A percentile compares a stretch with the other conserved stretches of the same genome.
Evolutionary conservation across 768 basidiomycete species (phyloP).

Genomic region (Boletus pseudo-olivaceus): DNA sequence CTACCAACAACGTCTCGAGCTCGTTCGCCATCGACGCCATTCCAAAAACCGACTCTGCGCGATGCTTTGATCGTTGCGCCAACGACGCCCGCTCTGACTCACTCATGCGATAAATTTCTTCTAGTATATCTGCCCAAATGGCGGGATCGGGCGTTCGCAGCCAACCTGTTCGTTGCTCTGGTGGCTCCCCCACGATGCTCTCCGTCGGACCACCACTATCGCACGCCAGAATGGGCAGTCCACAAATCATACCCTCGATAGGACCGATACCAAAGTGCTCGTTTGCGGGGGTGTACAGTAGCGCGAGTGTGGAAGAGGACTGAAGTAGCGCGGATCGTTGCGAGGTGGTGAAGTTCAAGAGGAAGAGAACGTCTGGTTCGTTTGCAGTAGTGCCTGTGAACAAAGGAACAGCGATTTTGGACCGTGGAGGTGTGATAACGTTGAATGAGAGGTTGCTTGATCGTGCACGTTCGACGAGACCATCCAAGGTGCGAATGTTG

Average conservation of each 20-base stretch:
- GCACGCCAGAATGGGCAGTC: constrained; percentile 86
- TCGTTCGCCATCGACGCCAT: constrained; percentile 69
- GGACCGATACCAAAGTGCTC: constrained; percentile 99
- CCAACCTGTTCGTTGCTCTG: constrained; percentile 68
- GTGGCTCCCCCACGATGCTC: constrained; percentile 53
- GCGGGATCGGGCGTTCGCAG: constrained; percentile 58
- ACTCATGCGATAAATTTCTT: constrained; percentile 46
- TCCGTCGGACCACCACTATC: constrained; percentile 89
- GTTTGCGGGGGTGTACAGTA: constrained; percentile 91
- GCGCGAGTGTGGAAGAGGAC: constrained; percentile 58
- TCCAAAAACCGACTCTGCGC: constrained; percentile 68
- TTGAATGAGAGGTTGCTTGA: constrained; percentile 54
- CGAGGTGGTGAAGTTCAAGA: constrained; percentile 85
- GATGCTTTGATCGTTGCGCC: constrained; percentile 48
- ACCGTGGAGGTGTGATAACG: constrained; percentile 48
- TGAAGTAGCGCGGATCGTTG: constrained; percentile 83
- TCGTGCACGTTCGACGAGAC: constrained; percentile 58
- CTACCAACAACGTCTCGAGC: constrained; percentile 51
- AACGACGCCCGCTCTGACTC: constrained; percentile 33
- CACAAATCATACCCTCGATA: constrained; percentile 90
- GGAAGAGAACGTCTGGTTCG: constrained; percentile 68
- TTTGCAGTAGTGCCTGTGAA: constrained; percentile 35
- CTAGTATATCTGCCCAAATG: constrained; percentile 69
- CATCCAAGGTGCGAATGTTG: constrained; percentile 66
- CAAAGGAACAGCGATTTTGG: constrained; percentile 38